phyloP scores from a whole-genome alignment of 1,284 basidiomycete species.

The Marasmius oreades region DNA sequence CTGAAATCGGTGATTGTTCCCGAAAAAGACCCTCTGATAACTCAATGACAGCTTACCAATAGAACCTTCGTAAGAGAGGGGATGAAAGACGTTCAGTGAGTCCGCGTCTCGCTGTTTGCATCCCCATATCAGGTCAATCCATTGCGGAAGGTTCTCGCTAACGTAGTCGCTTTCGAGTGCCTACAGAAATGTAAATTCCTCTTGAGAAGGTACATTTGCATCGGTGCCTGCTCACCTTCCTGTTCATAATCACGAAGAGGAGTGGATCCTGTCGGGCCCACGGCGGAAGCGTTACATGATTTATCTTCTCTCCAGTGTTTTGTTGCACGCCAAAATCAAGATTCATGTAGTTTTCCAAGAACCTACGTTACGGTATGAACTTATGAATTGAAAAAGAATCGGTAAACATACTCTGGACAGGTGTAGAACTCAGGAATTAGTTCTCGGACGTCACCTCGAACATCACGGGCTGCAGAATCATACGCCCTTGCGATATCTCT shows the following conservation, averaged over 20 bases:
- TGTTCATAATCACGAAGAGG: conserved; percentile 81
- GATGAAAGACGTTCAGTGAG: conserved; percentile 88
- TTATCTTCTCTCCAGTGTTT: conserved; percentile 77
- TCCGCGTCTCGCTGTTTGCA: conserved; percentile 80
- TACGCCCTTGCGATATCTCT: conserved; percentile 79
- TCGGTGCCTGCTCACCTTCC: conserved; percentile 48
- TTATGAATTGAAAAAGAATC: conserved; percentile 2
- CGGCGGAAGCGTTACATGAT: conserved; percentile 86
- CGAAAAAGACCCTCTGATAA: not conserved
- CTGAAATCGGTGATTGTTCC: conserved; percentile 36
- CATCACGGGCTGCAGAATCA: conserved; percentile 81
- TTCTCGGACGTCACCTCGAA: conserved; percentile 92
- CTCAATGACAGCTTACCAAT: conserved; percentile 51
- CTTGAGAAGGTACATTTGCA: not conserved
- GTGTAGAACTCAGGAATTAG: conserved; percentile 93
- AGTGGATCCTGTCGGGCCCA: conserved; percentile 89
- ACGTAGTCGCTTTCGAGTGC: conserved; percentile 91
- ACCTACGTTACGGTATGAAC: conserved; percentile 35
- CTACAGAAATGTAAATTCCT: conserved; percentile 30
- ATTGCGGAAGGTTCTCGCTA: conserved; percentile 80
- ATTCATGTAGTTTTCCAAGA: conserved; percentile 70
- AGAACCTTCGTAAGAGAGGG: conserved; percentile 90
- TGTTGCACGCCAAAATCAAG: conserved; percentile 86
- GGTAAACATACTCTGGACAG: conserved; percentile 54
- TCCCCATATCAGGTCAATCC: conserved; percentile 95